Base-by-base conservation (phyloP, 2,329 filamentous ascomycete species). In the Talaromyces atroroseus region DNA sequence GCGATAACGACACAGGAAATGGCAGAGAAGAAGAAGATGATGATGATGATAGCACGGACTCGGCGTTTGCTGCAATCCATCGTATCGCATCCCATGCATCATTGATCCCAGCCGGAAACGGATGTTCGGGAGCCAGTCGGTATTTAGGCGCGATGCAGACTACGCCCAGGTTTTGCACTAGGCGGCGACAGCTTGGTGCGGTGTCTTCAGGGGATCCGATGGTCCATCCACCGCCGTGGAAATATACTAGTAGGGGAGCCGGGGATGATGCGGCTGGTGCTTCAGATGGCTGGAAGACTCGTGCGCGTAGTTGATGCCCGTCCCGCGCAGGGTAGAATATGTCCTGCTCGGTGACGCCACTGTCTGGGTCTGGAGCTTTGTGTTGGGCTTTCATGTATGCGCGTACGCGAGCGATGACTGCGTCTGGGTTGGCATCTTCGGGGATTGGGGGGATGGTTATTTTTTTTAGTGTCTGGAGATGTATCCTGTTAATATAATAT, bases 11-110 rank as follows among this genome's bases (percentile, higher is more conserved):
- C 74, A 7, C 68, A 14, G 74, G 68, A 52, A 69, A 14, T 16
- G 32, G 12, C 2, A 10, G 73, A 61, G 76, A 76, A 6, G 74
- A 73, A 2, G 74, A 68, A 52, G 71, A 73, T 60, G 76, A 75
- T 3, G 74, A 29, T 8, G 7, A 10, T 8, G 26, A 8, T 2
- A 5, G 7, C 6, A 10, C 74, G 1, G 65, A 68, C 1, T 67
- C 60, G 0, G 66, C 66, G 12, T 68, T 68, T 1, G 59, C 49
- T 2, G 65, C 64, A 0, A 74, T 65, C 63, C 65, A 73, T 16
- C 49, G 58, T 7, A 75, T 47, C 1, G 63, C 66, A 51, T 75
- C 71, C 57, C 68, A 65, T 14, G 64, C 65, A 58, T 76, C 73
- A 7, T 76, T 54, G 6, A 72, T 59, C 1, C 72, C 65, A 1